Percentiles rank a stretch among this genome's conserved stretches.
Conservation (phyloP, 176 grass and related monocot genomes). For the Phoenix dactylifera region DNA sequence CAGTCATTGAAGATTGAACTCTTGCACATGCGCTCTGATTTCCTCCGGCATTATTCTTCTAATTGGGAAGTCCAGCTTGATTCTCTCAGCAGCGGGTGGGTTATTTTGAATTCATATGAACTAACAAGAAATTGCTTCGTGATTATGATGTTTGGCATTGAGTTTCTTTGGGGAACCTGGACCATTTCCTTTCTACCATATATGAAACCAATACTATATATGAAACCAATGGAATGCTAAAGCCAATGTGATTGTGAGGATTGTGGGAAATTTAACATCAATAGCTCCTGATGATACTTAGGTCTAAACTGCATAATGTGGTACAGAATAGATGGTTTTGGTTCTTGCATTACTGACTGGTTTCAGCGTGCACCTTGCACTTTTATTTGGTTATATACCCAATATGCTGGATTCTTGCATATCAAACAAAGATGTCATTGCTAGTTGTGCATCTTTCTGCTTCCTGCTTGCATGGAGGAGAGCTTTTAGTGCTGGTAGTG, state of each 20-base stretch:
- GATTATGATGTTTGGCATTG: background rate
- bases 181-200: too few species aligned
- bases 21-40: too few species aligned
- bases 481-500: conserved; percentile 28
- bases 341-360: conserved; percentile 5
- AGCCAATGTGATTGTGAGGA: conserved; percentile 18
- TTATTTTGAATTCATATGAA: too few species aligned
- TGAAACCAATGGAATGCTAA: background rate
- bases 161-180: background rate
- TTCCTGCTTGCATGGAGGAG: conserved; percentile 16
- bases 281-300: conserved; percentile 28
- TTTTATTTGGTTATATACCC: background rate
- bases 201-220: background rate
- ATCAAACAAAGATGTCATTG: conserved; percentile 6
- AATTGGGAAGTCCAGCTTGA: too few species aligned
- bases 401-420: too few species aligned
- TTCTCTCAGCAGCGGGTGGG: too few species aligned
- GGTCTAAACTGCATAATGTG: conserved; percentile 25
- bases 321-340: conserved; percentile 15
- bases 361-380: background rate
- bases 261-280: conserved; percentile 17
- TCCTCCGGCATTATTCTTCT: too few species aligned
- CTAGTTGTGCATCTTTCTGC: conserved; percentile 16
- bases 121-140: too few species aligned
- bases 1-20: too few species aligned